phyloP scores from a whole-genome alignment of 768 basidiomycete species.

The Phylloporus sp. region DNA sequence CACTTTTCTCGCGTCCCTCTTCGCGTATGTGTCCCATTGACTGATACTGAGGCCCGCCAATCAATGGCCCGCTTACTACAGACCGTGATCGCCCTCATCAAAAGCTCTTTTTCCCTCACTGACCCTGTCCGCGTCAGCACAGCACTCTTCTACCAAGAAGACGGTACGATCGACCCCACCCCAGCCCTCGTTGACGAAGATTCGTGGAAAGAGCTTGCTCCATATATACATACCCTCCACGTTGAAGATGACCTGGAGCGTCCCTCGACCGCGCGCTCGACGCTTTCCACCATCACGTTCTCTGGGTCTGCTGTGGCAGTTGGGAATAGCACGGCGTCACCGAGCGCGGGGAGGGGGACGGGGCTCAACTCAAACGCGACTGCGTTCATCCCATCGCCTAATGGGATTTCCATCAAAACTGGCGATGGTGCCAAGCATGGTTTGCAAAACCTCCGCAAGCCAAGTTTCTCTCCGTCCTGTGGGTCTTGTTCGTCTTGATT shows the following conservation, averaged over 20 bases:
- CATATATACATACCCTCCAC: slow-evolving; percentile 30
- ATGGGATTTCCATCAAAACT: slow-evolving; percentile 20
- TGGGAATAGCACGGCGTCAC: background rate
- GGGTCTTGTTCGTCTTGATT: background rate
- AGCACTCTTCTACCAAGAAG: slow-evolving; percentile 30
- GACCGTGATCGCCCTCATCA: slow-evolving; percentile 17
- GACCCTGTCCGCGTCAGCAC: slow-evolving; percentile 18
- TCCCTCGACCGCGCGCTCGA: slow-evolving; percentile 8
- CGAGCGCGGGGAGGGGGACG: background rate
- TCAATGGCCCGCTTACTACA: background rate
- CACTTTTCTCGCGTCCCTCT: slow-evolving; percentile 31
- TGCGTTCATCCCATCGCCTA: slow-evolving; percentile 21
- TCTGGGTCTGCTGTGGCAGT: background rate
- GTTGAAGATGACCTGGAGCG: slow-evolving; percentile 28
- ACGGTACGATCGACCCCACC: slow-evolving; percentile 25
- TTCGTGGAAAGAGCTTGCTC: slow-evolving; percentile 31
- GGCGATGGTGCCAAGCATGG: slow-evolving; percentile 12
- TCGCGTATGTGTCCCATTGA: slow-evolving; percentile 21
- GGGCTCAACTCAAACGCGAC: slow-evolving; percentile 24
- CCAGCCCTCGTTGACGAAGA: slow-evolving; percentile 28
- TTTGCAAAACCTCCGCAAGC: slow-evolving; percentile 16
- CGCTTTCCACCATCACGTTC: slow-evolving; percentile 2
- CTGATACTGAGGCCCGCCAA: background rate
- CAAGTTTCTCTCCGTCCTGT: slow-evolving; percentile 25
- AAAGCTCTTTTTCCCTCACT: slow-evolving; percentile 17